phyloP scores from a whole-genome alignment of 805 yeast genomes.

The Wickerhamomyces chambardii region DNA sequence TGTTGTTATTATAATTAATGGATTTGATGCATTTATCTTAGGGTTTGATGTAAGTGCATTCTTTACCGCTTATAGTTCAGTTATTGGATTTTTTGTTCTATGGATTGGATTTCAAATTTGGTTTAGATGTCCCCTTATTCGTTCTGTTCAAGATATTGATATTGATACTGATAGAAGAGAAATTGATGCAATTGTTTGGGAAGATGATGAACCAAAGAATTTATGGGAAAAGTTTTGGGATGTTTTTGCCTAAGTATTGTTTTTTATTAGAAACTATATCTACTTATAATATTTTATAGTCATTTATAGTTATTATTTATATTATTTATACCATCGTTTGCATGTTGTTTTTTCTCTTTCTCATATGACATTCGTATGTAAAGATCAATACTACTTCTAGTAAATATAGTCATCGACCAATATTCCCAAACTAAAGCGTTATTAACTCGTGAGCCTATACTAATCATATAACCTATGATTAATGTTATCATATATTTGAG shows the following conservation, averaged over 20 bases:
- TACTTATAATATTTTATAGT: no score
- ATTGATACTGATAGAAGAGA: slow-evolving; percentile 63
- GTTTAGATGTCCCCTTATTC: slow-evolving; percentile 37
- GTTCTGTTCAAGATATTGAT: slow-evolving; percentile 51
- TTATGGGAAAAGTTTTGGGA: slow-evolving; percentile 50
- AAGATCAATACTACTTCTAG: no score
- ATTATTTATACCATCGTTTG: no score
- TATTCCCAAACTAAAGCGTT: no score
- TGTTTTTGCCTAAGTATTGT: slow-evolving; percentile 22
- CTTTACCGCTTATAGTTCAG: slow-evolving; percentile 65
- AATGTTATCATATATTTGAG: no score
- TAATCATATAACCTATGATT: no score
- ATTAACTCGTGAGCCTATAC: no score
- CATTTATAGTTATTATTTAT: no score
- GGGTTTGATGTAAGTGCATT: slow-evolving; percentile 44
- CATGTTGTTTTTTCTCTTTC: no score
- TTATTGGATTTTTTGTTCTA: slow-evolving; percentile 45
- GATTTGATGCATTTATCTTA: slow-evolving; percentile 53
- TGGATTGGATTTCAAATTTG: slow-evolving; percentile 48
- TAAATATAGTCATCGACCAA: no score
- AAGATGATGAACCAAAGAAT: slow-evolving; percentile 39
- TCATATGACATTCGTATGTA: no score
- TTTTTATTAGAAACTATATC: no score
- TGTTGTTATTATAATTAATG: slow-evolving; percentile 61
- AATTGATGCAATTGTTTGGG: slow-evolving; percentile 52